Percentiles rank a stretch among this genome's conserved stretches.
phyloP scores from a whole-genome alignment of 2,329 filamentous ascomycete species.

The Ilyonectria destructans region DNA sequence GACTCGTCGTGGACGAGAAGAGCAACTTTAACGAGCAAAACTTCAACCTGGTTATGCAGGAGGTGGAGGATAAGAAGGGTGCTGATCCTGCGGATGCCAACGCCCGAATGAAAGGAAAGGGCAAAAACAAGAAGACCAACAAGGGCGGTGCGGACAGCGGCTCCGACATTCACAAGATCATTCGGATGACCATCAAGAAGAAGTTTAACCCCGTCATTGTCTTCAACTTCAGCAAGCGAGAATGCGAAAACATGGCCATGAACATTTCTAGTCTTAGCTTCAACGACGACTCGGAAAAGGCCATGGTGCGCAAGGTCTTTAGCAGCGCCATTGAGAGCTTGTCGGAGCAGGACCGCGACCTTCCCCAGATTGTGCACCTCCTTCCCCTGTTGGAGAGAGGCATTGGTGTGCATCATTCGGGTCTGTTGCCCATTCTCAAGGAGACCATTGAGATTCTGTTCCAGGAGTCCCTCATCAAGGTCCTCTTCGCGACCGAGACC shows the following conservation, averaged over 20 bases:
- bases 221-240: conserved; percentile 99
- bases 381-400: conserved; percentile 90
- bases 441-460: conserved; percentile 99
- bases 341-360: conserved; percentile 89
- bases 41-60: conserved; percentile 95
- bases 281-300: conserved; percentile 96
- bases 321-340: conserved; percentile 92
- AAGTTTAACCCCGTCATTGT: conserved; percentile 99
- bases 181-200: conserved; percentile 98
- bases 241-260: conserved; percentile 92
- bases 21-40: conserved; percentile 97
- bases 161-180: conserved; percentile 95
- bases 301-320: conserved; percentile 95
- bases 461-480: conserved; percentile 98
- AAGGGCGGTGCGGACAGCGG: conserved; percentile 86
- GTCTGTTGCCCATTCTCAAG: conserved; percentile 94
- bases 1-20: conserved; percentile 96
- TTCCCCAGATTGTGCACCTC: conserved; percentile 93
- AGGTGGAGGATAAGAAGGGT: conserved; percentile 90
- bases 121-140: conserved; percentile 92
- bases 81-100: conserved; percentile 85
- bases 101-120: conserved; percentile 87
- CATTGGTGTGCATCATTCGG: conserved; percentile 98
- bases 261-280: conserved; percentile 90
- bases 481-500: conserved; percentile 97